Base-by-base conservation (phyloP, 805 yeast genomes). In the Priceomyces haplophilus region DNA sequence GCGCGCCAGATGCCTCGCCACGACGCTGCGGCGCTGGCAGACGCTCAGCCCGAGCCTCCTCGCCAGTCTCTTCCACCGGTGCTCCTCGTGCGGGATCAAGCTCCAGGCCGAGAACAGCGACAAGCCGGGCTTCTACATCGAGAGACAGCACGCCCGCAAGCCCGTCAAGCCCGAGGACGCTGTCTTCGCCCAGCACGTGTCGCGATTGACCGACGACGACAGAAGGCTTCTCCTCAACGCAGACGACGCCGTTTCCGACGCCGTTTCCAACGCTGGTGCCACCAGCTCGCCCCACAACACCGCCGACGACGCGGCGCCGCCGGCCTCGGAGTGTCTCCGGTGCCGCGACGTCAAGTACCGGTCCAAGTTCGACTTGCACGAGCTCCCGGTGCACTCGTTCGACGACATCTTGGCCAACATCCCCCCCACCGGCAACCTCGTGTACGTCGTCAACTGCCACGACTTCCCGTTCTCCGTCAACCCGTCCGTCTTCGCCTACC, bases 401-500 rank as follows among this genome's bases (percentile, higher is more conserved):
- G 54, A 51, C 3, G 41, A 35, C 11, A 52, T 58, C 17, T 50
- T 56, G 48, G 47, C 45, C 4, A 44, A 48, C 2, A 64, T 77
- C 17, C 88, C 82, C 2, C 53, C 51, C 3, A 51, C 60, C 24
- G 73, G 78, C 3, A 70, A 71, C 7, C 50, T 84, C 1, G 73
- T 83, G 2, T 82, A 84, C 54, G 79, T 85, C 1, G 66, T 83
- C 7, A 82, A 85, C 27, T 80, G 85, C 1, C 59, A 74, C 11
- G 95, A 87, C 50, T 86, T 87, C 55, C 96, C 97, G 1, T 63
- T 83, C 32, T 72, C 82, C 5, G 53, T 82, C 2, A 64, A 73
- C 44, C 51, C 55, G 6, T 49, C 54, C 2, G 60, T 78, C 7
- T 53, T 67, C 19, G 53, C 65, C 30, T 58, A 56, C 34, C 51